phyloP scores from a whole-genome alignment of 306 rosid genomes.

The Prunus dulcis region DNA sequence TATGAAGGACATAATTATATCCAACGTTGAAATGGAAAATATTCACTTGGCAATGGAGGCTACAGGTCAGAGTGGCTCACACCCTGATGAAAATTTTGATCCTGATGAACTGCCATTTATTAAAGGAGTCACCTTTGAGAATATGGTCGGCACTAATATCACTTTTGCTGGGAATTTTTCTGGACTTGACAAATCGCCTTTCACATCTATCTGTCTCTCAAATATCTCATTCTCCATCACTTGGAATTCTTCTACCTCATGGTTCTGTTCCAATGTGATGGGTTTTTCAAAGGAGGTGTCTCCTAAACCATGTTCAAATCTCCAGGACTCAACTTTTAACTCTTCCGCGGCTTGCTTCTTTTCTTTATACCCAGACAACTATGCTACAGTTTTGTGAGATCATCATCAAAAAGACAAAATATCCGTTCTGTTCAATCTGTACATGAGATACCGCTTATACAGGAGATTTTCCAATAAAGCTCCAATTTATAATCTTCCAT shows the following conservation, averaged over 20 bases:
- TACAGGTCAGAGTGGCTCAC: conserved; percentile 45
- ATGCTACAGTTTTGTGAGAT: conserved; percentile 35
- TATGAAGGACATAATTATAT: conserved; percentile 37
- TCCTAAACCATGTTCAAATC: conserved; percentile 47
- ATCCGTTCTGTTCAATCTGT: conserved; percentile 41
- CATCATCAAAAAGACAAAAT: conserved; percentile 13
- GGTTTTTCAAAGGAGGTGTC: conserved; percentile 40
- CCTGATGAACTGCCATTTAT: conserved; percentile 48
- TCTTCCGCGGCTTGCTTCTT: conserved; percentile 31
- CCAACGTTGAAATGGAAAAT: conserved; percentile 34
- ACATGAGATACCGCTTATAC: conserved; percentile 42
- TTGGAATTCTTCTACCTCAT: conserved; percentile 34
- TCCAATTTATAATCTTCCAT: background rate
- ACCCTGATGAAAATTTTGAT: conserved; percentile 60
- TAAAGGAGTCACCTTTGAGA: conserved; percentile 35
- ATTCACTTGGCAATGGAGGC: conserved; percentile 36
- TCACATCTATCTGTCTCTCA: conserved; percentile 45
- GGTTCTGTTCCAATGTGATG: conserved; percentile 48
- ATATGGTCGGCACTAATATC: conserved; percentile 45
- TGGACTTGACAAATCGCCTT: conserved; percentile 42
- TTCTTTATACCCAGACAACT: conserved; percentile 12
- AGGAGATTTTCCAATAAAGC: conserved; percentile 39
- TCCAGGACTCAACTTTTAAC: conserved; percentile 27
- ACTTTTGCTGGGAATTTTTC: conserved; percentile 51
- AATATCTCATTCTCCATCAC: conserved; percentile 38